A percentile compares a stretch with the other conserved stretches of the same genome.
Evolutionary conservation across 2,329 filamentous ascomycete species (phyloP).

Genomic region (Xylaria sp.): DNA sequence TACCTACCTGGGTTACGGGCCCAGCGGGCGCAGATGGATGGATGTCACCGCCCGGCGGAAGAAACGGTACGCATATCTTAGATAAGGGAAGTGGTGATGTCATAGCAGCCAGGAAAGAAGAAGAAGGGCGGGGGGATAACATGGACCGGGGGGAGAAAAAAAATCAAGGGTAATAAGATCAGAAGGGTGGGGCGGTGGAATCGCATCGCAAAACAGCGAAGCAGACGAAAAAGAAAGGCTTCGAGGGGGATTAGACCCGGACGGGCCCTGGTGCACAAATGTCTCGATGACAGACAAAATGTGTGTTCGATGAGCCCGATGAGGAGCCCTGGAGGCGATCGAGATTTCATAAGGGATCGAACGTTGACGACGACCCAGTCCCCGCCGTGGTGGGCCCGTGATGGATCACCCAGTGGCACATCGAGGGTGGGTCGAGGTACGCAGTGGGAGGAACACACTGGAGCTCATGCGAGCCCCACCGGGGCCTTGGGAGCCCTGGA

Average conservation of each 20-base stretch:
- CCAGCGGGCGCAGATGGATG: neutral
- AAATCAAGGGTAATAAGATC: neutral
- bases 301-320: constrained; percentile 3
- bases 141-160: neutral
- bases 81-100: constrained; percentile 24
- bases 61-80: too few species aligned
- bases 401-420: neutral
- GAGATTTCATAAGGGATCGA: constrained; percentile 22
- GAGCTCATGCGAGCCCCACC: neutral
- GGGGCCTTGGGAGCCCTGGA: neutral
- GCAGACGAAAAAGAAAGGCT: constrained; percentile 1
- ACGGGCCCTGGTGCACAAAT: neutral
- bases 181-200: neutral
- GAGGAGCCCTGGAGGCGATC: constrained; percentile 20
- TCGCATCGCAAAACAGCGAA: neutral
- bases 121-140: constrained; percentile 20
- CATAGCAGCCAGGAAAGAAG: constrained; percentile 10
- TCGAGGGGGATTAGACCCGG: neutral
- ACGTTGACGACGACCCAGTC: neutral
- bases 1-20: too few species aligned
- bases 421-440: neutral
- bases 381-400: neutral
- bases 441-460: neutral
- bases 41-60: neutral
- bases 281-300: constrained; percentile 10